Conservation (phyloP, 768 basidiomycete species). For the Leucosporidium yakuticum region DNA sequence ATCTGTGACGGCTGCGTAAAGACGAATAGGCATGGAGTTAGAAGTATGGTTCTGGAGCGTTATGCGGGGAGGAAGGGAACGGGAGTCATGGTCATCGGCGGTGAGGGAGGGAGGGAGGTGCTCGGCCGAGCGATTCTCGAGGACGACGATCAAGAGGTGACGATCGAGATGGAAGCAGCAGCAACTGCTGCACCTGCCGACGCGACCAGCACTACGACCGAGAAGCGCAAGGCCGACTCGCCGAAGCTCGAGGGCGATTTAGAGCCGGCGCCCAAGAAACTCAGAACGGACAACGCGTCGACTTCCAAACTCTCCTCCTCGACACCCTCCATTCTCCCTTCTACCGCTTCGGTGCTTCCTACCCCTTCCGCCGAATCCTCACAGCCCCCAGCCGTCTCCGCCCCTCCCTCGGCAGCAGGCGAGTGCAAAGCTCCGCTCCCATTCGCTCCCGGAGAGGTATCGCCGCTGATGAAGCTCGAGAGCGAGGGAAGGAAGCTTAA, state of each 20-base stretch:
- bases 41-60: constrained; percentile 15
- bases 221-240: constrained; percentile 14
- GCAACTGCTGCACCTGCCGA: neutral
- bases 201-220: no score
- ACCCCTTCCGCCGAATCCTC: neutral
- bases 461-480: constrained; percentile 16
- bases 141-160: constrained; percentile 4
- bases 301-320: neutral
- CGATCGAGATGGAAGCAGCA: neutral
- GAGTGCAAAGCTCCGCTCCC: constrained; percentile 13
- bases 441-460: neutral
- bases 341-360: neutral
- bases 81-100: constrained; percentile 21
- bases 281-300: neutral
- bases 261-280: neutral
- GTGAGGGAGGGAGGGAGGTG: neutral
- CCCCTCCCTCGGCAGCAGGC: neutral
- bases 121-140: constrained; percentile 3
- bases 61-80: constrained; percentile 22
- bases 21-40: neutral
- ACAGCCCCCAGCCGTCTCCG: neutral
- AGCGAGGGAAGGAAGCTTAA: constrained; percentile 11
- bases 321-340: neutral
- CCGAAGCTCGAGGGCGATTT: neutral
- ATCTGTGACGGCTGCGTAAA: constrained; percentile 24